Conservation (phyloP, 768 basidiomycete genomes). For the Cantharellus cinnabarinus region DNA sequence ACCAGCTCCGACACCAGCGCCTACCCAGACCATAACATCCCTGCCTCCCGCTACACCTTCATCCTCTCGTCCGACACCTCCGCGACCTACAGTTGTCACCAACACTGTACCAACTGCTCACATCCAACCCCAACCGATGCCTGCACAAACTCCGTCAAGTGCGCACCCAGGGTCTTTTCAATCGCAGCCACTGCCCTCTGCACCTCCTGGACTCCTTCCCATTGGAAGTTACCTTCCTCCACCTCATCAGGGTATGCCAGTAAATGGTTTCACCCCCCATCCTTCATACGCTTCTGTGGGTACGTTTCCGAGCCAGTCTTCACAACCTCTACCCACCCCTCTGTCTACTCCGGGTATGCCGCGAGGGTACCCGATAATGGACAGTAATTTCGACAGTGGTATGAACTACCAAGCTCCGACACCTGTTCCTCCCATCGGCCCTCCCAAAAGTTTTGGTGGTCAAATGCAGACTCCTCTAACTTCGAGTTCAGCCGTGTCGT, state of each 20-base stretch:
- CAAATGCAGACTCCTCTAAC: background rate
- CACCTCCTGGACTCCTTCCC: background rate
- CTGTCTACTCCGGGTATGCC: background rate
- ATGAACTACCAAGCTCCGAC: background rate
- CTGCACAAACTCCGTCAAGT: background rate
- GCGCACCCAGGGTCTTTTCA: background rate
- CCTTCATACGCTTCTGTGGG: background rate
- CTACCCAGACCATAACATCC: conserved; percentile 1
- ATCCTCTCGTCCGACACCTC: background rate
- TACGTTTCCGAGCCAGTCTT: background rate
- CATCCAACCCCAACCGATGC: conserved; percentile 1
- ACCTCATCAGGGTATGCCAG: background rate
- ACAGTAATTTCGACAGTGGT: background rate
- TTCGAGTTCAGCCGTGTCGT: background rate
- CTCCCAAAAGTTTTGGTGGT: background rate
- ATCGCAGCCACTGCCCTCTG: background rate
- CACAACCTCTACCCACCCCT: background rate
- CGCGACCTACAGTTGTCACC: background rate
- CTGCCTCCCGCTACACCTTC: background rate
- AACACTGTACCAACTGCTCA: background rate
- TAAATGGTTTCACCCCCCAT: background rate
- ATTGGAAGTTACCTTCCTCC: background rate
- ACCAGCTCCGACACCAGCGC: background rate
- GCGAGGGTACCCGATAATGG: background rate
- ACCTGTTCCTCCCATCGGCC: conserved; percentile 1